Percentiles rank a stretch among this genome's conserved stretches.
Evolutionary conservation across 2,329 filamentous ascomycete species (phyloP).

Genomic region (Lasiodiplodia gonubiensis): DNA sequence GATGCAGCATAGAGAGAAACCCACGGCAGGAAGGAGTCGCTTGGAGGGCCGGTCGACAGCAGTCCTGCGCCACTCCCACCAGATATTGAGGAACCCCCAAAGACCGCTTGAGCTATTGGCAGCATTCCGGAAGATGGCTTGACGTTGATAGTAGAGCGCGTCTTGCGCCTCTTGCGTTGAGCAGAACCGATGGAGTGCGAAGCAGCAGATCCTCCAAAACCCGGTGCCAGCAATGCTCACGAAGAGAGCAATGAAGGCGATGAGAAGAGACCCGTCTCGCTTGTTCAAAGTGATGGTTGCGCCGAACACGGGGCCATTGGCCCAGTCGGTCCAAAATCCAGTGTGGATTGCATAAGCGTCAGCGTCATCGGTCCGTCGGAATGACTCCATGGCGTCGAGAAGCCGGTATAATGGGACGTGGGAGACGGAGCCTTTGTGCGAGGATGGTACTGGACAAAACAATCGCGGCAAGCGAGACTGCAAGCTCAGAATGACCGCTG

Average conservation of each 20-base stretch:
- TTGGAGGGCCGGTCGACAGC: slow-evolving; percentile 31
- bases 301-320: neutral
- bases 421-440: no score
- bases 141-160: slow-evolving; percentile 41
- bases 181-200: neutral
- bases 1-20: neutral
- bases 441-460: no score
- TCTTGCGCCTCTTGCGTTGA: slow-evolving; percentile 33
- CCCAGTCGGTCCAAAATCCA: neutral
- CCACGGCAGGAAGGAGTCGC: neutral
- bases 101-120: slow-evolving; percentile 33
- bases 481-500: no score
- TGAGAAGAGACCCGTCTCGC: neutral
- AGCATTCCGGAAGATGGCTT: slow-evolving; percentile 43
- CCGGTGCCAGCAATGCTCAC: neutral
- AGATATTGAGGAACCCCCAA: slow-evolving; percentile 16
- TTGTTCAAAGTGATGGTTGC: neutral
- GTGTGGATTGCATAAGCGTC: neutral
- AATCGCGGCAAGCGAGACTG: no score
- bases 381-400: neutral
- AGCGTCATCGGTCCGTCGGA: neutral
- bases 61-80: slow-evolving; percentile 31
- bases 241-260: neutral
- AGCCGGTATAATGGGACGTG: no score
- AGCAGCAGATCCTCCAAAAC: neutral